phyloP scores from a whole-genome alignment of 352 stramenopile genomes.

The Globisporangium spinosum region DNA sequence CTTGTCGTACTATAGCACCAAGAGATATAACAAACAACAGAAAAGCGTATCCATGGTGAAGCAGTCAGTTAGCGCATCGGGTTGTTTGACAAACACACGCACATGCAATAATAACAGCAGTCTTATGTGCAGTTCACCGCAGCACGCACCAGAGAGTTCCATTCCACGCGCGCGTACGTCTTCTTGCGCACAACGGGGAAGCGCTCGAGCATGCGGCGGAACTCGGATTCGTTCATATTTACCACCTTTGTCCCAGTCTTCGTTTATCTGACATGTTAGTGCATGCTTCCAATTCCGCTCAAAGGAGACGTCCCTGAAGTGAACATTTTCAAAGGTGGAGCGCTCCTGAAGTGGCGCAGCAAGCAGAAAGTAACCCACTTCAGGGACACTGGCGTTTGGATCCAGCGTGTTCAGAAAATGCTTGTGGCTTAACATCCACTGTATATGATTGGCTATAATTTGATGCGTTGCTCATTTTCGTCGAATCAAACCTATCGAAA shows the following conservation, averaged over 20 bases:
- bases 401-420: constrained; percentile 2
- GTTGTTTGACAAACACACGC: background rate
- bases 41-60: constrained; percentile 3
- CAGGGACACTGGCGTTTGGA: background rate
- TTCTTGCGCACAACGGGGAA: constrained; percentile 80
- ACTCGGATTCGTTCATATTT: constrained; percentile 72
- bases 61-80: background rate
- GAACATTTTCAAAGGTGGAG: background rate
- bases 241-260: constrained; percentile 1
- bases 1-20: constrained; percentile 20
- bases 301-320: constrained; percentile 6
- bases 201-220: constrained; percentile 59
- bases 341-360: background rate
- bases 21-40: background rate
- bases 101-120: background rate
- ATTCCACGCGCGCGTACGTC: constrained; percentile 73
- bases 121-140: background rate
- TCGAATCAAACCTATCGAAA: background rate
- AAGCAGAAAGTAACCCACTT: background rate
- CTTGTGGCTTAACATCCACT: background rate
- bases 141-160: constrained; percentile 61
- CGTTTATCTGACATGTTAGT: background rate
- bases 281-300: background rate
- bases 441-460: background rate
- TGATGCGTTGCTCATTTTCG: background rate